Conservation (phyloP, 805 yeast genomes). For the Candida xiaguanensis region DNA sequence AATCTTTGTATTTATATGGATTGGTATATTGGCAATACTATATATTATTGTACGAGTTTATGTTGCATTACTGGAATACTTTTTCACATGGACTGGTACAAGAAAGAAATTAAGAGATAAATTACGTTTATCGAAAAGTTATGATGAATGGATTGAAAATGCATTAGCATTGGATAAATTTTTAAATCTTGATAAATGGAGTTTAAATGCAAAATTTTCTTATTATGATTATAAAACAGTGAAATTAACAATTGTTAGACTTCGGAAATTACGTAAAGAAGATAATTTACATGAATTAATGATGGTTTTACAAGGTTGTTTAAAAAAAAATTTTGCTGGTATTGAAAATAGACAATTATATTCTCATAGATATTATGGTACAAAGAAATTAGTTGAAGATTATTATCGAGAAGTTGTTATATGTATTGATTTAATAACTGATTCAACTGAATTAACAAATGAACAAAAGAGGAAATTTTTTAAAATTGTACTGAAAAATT, state of each 20-base stretch:
- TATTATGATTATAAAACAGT: constrained; percentile 68
- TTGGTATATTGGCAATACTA: constrained; percentile 41
- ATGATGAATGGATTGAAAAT: constrained; percentile 59
- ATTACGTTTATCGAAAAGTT: constrained; percentile 47
- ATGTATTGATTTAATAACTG: constrained; percentile 43
- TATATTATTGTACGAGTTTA: constrained; percentile 55
- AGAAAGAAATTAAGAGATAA: constrained; percentile 46
- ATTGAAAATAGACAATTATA: constrained; percentile 68
- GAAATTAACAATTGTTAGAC: constrained; percentile 40
- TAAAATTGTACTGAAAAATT: constrained; percentile 55
- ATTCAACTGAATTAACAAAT: constrained; percentile 32
- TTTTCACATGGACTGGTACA: constrained; percentile 59
- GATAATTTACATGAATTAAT: constrained; percentile 45
- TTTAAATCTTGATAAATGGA: constrained; percentile 64
- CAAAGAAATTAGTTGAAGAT: constrained; percentile 55
- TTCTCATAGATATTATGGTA: constrained; percentile 73
- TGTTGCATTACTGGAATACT: constrained; percentile 60
- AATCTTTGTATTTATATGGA: constrained; percentile 51
- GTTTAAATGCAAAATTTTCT: constrained; percentile 53
- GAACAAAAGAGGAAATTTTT: constrained; percentile 50
- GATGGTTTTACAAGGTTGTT: constrained; percentile 58
- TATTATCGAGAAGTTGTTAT: constrained; percentile 52
- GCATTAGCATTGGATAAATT: constrained; percentile 57
- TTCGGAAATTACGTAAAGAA: constrained; percentile 32
- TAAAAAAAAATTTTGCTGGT: constrained; percentile 75